Base-by-base conservation (phyloP, 2,329 filamentous ascomycete species). In the Diplodia mutila region DNA sequence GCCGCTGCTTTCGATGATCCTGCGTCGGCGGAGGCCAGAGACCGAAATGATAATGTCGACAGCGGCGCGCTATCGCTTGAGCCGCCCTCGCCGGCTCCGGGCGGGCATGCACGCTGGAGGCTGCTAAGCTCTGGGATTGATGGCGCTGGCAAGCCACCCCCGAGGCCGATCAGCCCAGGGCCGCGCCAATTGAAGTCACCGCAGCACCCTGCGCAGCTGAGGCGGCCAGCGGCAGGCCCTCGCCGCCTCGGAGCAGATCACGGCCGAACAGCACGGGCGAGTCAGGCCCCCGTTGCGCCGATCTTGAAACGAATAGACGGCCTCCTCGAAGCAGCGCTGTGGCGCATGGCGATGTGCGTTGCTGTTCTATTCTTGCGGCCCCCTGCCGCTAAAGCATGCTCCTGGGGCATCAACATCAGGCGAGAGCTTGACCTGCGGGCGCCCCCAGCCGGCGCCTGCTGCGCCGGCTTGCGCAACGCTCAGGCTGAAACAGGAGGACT, bases 401-500 rank as follows among this genome's bases (percentile, higher is more conserved):
- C 57, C 57, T 59, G 55, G 57, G 57, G 57, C 57, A 48, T 49
- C 39, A 34, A 49, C 57, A 61, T 61, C 57, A 61, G 23, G 57
- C 57, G 57, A 61, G 27, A 63, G 59, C 59, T 51, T 61, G 57
- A 32, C 57, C 57, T 61, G 57, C 57, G 4, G 3, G 55, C 34
- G n/a, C 34, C 55, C 55, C 55, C 55, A 25, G 55, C 37, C 55
- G 42, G 55, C 55, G 55, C 53, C 29, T 34, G 55, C 34, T 61
- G 57, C 37, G 63, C 42, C 34, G 51, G 12, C 27, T 66, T 66
- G 63, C 63, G 63, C 63, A 66, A 66, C 53, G 64, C 53, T 59
- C 64, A 66, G 57, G 53, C 52, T 66, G 64, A 66, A 66, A 66
- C 64, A 66, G 53, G 64, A 66, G 64, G 11, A 42, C 61, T 52